Percentiles rank a stretch among this genome's conserved stretches.
Conservation (phyloP, 441 rosid species). For the Capsella rubella region DNA sequence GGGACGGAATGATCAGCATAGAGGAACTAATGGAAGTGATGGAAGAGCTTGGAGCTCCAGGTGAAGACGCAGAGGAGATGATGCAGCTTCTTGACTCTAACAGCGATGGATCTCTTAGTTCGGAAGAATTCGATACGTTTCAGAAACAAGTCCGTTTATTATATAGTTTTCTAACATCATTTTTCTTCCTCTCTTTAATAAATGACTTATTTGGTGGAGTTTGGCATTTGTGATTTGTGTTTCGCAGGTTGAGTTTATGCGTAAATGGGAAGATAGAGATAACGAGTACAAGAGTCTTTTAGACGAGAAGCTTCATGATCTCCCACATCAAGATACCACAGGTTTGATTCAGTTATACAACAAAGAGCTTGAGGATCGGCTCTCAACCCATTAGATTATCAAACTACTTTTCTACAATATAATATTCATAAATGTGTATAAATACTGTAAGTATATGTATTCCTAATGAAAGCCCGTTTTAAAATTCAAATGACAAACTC, state of each 20-base stretch:
- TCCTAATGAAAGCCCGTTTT: background rate
- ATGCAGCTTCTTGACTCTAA: slow-evolving; percentile 94
- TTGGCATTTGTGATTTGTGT: background rate
- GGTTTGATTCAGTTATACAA: slow-evolving; percentile 65
- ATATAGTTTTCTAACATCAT: background rate
- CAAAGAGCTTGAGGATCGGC: slow-evolving; percentile 56
- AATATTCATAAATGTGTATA: background rate
- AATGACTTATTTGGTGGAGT: slow-evolving; percentile 2
- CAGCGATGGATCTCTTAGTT: slow-evolving; percentile 94
- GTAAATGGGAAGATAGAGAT: slow-evolving; percentile 73
- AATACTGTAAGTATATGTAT: background rate
- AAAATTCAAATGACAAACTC: too few relatives aligned
- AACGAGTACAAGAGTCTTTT: slow-evolving; percentile 61
- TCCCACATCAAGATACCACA: slow-evolving; percentile 45
- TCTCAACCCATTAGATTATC: slow-evolving; percentile 38
- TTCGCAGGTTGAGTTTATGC: slow-evolving; percentile 79
- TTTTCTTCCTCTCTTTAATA: background rate
- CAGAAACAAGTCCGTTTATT: slow-evolving; percentile 71
- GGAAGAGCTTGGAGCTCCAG: slow-evolving; percentile 98
- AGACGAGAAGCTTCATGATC: slow-evolving; percentile 68
- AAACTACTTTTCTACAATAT: slow-evolving; percentile 10
- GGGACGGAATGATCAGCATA: slow-evolving; percentile 95
- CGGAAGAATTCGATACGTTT: slow-evolving; percentile 84
- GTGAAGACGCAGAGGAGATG: slow-evolving; percentile 93
- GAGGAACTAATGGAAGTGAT: slow-evolving; percentile 95